These are phyloP conservation scores for Spiromastix sp. DNA, from an alignment of 2,329 filamentous ascomycete species.

Conservation along the genomic window DNA sequence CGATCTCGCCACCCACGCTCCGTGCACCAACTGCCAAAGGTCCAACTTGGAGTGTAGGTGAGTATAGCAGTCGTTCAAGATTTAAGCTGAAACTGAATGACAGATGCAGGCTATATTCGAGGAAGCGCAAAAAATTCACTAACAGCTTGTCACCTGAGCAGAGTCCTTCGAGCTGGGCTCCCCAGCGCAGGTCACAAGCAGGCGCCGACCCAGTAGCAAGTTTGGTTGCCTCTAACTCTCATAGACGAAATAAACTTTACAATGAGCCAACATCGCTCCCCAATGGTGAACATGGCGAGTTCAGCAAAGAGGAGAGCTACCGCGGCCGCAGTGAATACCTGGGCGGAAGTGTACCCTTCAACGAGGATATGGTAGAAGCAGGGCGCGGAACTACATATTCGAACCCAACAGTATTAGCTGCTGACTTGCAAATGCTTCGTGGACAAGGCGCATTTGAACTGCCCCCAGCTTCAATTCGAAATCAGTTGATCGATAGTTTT, in stretches of 20 bases:
- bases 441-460: not conserved
- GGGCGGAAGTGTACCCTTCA: conserved; percentile 17
- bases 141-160: conserved; percentile 20
- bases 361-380: conserved; percentile 21
- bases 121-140: conserved; percentile 26
- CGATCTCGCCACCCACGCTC: not conserved
- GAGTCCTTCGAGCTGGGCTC: conserved; percentile 19
- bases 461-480: conserved; percentile 17
- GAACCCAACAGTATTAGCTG: conserved; percentile 2
- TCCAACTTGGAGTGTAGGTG: not conserved
- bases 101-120: conserved; percentile 17
- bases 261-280: not conserved
- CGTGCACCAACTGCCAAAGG: not conserved
- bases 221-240: not conserved
- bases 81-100: conserved; percentile 16
- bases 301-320: conserved; percentile 18
- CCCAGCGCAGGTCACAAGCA: not conserved
- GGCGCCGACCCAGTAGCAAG: not conserved
- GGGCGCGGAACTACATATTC: conserved; percentile 16
- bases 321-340: conserved; percentile 18
- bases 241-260: not conserved
- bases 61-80: not conserved
- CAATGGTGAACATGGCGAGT: conserved; percentile 11
- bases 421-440: not conserved
- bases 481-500: conserved; percentile 29